A percentile compares a stretch with the other conserved stretches of the same genome.
phyloP scores from a whole-genome alignment of 192 early-diverging fungal species.

The Podila verticillata region DNA sequence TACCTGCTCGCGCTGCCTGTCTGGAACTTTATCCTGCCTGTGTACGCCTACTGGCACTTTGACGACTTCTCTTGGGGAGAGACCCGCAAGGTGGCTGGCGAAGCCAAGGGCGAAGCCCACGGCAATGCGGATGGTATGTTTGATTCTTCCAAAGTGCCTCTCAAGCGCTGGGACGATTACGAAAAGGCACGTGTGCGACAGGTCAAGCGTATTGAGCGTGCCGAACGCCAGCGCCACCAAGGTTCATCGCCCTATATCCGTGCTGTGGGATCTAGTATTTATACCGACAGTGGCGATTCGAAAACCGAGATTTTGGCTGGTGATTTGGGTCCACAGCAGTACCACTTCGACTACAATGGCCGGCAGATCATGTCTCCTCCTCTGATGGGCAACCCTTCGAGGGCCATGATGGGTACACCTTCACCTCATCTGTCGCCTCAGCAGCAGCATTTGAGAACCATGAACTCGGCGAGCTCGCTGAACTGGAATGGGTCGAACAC shows the following conservation, averaged over 20 bases:
- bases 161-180: slow-evolving; percentile 89
- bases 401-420: slow-evolving; percentile 19
- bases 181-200: slow-evolving; percentile 81
- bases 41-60: slow-evolving; percentile 95
- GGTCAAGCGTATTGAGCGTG: slow-evolving; percentile 73
- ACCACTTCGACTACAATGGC: slow-evolving; percentile 51
- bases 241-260: slow-evolving; percentile 46
- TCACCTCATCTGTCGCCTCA: background rate
- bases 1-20: slow-evolving; percentile 84
- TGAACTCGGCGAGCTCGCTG: background rate
- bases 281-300: slow-evolving; percentile 14
- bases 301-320: slow-evolving; percentile 13
- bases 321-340: slow-evolving; percentile 50
- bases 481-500: background rate
- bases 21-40: slow-evolving; percentile 93
- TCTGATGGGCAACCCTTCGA: slow-evolving; percentile 28
- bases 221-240: slow-evolving; percentile 49
- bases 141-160: slow-evolving; percentile 80
- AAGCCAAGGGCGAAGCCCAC: slow-evolving; percentile 80
- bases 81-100: slow-evolving; percentile 78
- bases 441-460: background rate
- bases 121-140: slow-evolving; percentile 81
- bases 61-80: slow-evolving; percentile 92
- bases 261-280: slow-evolving; percentile 1
- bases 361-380: slow-evolving; percentile 39